phyloP scores from a whole-genome alignment of 1,139 yeast species.

The Lodderomyces jiufengensis region DNA sequence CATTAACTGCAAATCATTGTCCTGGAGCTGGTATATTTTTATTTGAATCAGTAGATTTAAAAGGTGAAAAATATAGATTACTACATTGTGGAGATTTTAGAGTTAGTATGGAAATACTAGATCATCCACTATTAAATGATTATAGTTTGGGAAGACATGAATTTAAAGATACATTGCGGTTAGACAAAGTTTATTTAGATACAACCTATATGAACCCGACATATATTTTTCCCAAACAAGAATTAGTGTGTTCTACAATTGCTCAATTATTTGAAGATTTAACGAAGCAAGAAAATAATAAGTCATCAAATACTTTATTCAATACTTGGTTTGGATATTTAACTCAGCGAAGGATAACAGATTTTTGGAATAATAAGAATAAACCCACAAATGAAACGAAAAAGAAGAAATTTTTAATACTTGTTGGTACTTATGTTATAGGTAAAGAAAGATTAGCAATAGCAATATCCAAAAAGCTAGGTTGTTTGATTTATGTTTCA shows the following conservation, averaged over 20 bases:
- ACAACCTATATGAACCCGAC: conserved; percentile 81
- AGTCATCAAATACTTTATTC: conserved; percentile 20
- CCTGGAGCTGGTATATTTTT: conserved; percentile 89
- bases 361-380: conserved; percentile 22
- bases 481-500: conserved; percentile 49
- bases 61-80: conserved; percentile 28
- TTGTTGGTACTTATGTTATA: conserved; percentile 88
- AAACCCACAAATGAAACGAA: conserved; percentile 8
- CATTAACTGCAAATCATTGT: conserved; percentile 88
- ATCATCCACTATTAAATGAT: conserved; percentile 27
- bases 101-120: conserved; percentile 49
- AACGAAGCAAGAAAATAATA: conserved; percentile 23
- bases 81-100: conserved; percentile 95
- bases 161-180: conserved; percentile 1
- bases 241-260: conserved; percentile 56
- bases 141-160: conserved; percentile 25
- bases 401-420: conserved; percentile 49
- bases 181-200: conserved; percentile 70
- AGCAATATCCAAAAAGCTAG: conserved; percentile 54
- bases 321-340: conserved; percentile 38
- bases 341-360: conserved; percentile 45
- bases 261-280: conserved; percentile 50
- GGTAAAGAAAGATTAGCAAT: conserved; percentile 88
- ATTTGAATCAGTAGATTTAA: conserved; percentile 49
- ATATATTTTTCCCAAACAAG: conserved; percentile 76